phyloP scores from a whole-genome alignment of 1,139 yeast genomes.

The Diutina catenulata region DNA sequence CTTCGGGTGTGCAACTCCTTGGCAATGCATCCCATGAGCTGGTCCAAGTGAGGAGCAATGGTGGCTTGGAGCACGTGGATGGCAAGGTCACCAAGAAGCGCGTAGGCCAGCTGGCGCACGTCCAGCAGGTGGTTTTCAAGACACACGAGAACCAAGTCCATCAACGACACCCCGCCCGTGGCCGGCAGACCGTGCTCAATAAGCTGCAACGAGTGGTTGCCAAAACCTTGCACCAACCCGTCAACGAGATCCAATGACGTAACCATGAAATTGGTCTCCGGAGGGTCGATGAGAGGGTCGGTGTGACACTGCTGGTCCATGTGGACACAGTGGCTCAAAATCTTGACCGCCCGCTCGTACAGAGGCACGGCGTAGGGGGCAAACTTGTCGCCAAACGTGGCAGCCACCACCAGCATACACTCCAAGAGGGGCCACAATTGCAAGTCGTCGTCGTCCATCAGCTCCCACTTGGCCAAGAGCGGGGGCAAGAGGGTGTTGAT shows the following conservation, averaged over 20 bases:
- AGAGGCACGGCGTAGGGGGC: conserved; percentile 87
- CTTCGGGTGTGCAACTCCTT: conserved; percentile 50
- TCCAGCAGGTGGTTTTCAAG: conserved; percentile 70
- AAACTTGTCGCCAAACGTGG: conserved; percentile 71
- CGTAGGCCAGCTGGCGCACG: conserved; percentile 88
- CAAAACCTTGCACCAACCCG: conserved; percentile 86
- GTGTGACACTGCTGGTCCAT: conserved; percentile 52
- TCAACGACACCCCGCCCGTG: conserved; percentile 24
- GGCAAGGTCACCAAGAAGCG: conserved; percentile 79
- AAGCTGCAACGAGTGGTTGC: conserved; percentile 47
- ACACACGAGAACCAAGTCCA: conserved; percentile 58
- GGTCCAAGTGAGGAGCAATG: conserved; percentile 45
- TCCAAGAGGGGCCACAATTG: conserved; percentile 88
- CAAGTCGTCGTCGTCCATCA: conserved; percentile 60
- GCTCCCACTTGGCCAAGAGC: conserved; percentile 67
- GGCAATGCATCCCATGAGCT: conserved; percentile 51
- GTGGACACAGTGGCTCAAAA: conserved; percentile 57
- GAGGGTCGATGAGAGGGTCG: conserved; percentile 62
- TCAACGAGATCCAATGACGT: conserved; percentile 84
- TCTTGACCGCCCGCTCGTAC: conserved; percentile 66
- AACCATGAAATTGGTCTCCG: conserved; percentile 84
- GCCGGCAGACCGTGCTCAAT: conserved; percentile 25
- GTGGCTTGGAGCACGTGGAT: conserved; percentile 44
- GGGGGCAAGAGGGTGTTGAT: conserved; percentile 67
- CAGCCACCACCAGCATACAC: conserved; percentile 86